Evolutionary conservation across 1,284 basidiomycete genomes (phyloP), one percentile per base, ranked within the genome.

Genomic region (Ganoderma resinaceum): DNA sequence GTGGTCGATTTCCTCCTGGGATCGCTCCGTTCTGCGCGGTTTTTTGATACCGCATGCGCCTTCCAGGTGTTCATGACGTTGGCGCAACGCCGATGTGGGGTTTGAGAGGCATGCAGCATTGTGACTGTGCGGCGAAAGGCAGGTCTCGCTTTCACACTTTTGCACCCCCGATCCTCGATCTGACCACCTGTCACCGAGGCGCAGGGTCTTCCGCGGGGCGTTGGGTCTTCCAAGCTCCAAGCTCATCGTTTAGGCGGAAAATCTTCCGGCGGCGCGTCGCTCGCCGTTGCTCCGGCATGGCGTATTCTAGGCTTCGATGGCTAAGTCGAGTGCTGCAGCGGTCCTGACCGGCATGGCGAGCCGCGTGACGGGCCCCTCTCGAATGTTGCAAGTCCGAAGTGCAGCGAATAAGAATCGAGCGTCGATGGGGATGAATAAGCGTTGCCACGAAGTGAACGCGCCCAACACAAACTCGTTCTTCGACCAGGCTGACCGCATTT

Each of bases 131-230:
- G 33, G 55, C 33, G 33, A 37, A 58, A 37, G 55, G 31, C 11
- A 37, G 31, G 31, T 58, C n/a, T 31, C 33, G 0, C 31, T 12
- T 35, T n/a, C 33, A 20, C n/a, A 37, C 18, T 11, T 58, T 58
- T 58, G 55, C 55, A 37, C 55, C 55, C 55, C 31, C 55, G 55
- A 58, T 58, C 8, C 55, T 58, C 3, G 18, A 58, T 58, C 55
- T 58, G 16, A 37, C 55, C 5, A 6, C 12, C 11, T 26, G 16
- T 58, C 33, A 58, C 55, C 29, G 31, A n/a, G 16, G 33, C 55
- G 3, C 55, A 20, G 55, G 31, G 33, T 55, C 23, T 55, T 14
- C 9, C 29, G 16, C 26, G 29, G 31, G 29, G 29, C 29, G 18
- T 18, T 33, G 16, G 23, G 46, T 49, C 55, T 58, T 58, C 31